Evolutionary conservation across 306 rosid species (phyloP), one percentile per base, ranked within the genome.

Genomic region (Heteromeles arbutifolia): DNA sequence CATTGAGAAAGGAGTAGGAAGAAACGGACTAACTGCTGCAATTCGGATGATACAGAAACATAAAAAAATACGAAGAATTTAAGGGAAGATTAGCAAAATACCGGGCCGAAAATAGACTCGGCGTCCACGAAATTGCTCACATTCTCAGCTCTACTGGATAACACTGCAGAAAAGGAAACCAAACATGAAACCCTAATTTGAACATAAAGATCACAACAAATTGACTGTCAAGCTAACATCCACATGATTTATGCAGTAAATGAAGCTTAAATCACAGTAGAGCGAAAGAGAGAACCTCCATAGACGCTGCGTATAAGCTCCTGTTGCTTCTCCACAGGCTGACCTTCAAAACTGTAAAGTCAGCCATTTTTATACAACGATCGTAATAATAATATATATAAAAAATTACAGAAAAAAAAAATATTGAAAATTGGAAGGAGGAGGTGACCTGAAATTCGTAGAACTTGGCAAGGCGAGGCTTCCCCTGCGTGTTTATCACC

Each of bases 101-200:
- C 99, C 89, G 79, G 92, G 76, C 99, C 96, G 65, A 90, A 96
- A 74, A 96, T 78, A 44, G 98, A 90, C 43, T 87, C 90, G 7
- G 93, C 92, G 71, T 96, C 96, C 75, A 92, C 85, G 69, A 96
- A 92, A 89, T 88, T 90, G 91, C 99, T 90, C 24, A 92, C 93
- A 70, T 86, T 87, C 82, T 90, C 97, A 59, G 97, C 97, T 85
- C 97, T 91, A 77, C 97, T 84, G 86, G 90, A 89, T 44, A 95
- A 82, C 15, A 90, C 99, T 95, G 79, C 61, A 75, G 59, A 69
- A 74, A 66, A 54, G 34, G 64, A 53, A 45, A 11, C 2, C 54
- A 26, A 73, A 28, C 63, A 17, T 45, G 29, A 53, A 50, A 39
- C 43, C 68, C 57, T 41, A 73, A 73, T 58, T 58, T 54, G 19